A percentile compares a stretch with the other conserved stretches of the same genome.
These are phyloP conservation scores for Colletotrichum paranaense DNA, from an alignment of 2,329 filamentous ascomycete species.

Conservation along the genomic window DNA sequence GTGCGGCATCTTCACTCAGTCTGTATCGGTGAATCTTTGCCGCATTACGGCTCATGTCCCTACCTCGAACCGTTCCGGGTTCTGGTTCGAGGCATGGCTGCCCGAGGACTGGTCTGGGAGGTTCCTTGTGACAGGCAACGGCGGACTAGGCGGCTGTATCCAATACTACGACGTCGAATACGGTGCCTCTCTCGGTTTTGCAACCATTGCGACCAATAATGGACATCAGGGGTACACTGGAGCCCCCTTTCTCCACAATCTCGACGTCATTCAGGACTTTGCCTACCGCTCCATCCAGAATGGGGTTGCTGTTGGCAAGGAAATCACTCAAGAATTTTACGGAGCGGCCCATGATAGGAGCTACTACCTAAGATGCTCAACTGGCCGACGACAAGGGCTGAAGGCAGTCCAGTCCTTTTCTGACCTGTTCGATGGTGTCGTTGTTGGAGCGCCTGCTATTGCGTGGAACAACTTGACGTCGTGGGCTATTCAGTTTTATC, in stretches of 20 bases:
- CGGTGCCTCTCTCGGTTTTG: constrained; percentile 53
- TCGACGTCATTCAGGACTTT: constrained; percentile 48
- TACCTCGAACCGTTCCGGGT: constrained; percentile 52
- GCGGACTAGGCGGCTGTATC: constrained; percentile 58
- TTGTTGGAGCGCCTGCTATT: constrained; percentile 59
- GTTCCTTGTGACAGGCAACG: constrained; percentile 60
- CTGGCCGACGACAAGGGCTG: constrained; percentile 64
- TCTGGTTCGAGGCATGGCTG: constrained; percentile 58
- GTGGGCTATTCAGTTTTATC: constrained; percentile 57
- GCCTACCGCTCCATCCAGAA: constrained; percentile 39
- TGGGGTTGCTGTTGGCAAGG: constrained; percentile 54
- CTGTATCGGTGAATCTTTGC: constrained; percentile 39
- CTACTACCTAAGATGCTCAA: constrained; percentile 65
- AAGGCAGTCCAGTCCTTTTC: constrained; percentile 53
- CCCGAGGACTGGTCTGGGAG: constrained; percentile 56
- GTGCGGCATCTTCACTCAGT: constrained; percentile 43
- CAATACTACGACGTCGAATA: constrained; percentile 57
- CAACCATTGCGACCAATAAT: constrained; percentile 59
- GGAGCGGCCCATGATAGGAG: constrained; percentile 48
- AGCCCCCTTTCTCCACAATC: constrained; percentile 45
- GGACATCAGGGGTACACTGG: constrained; percentile 56
- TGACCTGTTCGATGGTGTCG: constrained; percentile 65
- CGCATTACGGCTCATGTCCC: constrained; percentile 44
- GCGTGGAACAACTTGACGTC: constrained; percentile 52
- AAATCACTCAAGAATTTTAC: constrained; percentile 57